A percentile compares a stretch with the other conserved stretches of the same genome.
Conservation (phyloP, 768 basidiomycete genomes). For the Leccinum arenicola region DNA sequence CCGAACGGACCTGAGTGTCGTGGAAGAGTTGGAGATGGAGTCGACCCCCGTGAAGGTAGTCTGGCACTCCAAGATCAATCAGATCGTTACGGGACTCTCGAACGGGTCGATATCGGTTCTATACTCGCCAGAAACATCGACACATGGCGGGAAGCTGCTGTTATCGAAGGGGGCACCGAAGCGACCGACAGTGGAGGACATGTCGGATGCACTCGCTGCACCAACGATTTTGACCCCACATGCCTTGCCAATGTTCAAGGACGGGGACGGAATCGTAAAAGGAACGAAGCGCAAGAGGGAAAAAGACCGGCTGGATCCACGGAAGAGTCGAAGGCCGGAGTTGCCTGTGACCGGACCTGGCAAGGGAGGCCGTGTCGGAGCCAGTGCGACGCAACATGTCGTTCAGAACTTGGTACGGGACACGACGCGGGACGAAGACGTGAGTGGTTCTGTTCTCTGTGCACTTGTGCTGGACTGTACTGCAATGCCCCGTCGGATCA, state of each 20-base stretch:
- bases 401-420: constrained; percentile 94
- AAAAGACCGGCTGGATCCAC: constrained; percentile 82
- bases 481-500: constrained; percentile 9
- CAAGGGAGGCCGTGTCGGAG: constrained; percentile 90
- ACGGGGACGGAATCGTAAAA: constrained; percentile 62
- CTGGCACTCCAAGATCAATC: constrained; percentile 97
- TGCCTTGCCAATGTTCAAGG: constrained; percentile 88
- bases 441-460: constrained; percentile 48
- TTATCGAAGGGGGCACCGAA: constrained; percentile 84
- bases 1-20: constrained; percentile 66
- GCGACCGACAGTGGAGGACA: constrained; percentile 81
- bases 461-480: not conserved
- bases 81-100: constrained; percentile 88
- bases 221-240: constrained; percentile 93
- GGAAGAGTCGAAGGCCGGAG: constrained; percentile 90
- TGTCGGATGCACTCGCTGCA: constrained; percentile 80
- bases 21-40: constrained; percentile 64
- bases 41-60: constrained; percentile 83
- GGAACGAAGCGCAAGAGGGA: constrained; percentile 88
- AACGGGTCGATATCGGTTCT: constrained; percentile 86
- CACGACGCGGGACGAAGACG: constrained; percentile 89
- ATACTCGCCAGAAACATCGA: constrained; percentile 87
- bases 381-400: constrained; percentile 95
- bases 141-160: constrained; percentile 89
- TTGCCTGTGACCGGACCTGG: constrained; percentile 93